Percentiles rank a stretch among this genome's conserved stretches.
Evolutionary conservation across 441 rosid genomes (phyloP).

Genomic region (Mallotus japonicus): DNA sequence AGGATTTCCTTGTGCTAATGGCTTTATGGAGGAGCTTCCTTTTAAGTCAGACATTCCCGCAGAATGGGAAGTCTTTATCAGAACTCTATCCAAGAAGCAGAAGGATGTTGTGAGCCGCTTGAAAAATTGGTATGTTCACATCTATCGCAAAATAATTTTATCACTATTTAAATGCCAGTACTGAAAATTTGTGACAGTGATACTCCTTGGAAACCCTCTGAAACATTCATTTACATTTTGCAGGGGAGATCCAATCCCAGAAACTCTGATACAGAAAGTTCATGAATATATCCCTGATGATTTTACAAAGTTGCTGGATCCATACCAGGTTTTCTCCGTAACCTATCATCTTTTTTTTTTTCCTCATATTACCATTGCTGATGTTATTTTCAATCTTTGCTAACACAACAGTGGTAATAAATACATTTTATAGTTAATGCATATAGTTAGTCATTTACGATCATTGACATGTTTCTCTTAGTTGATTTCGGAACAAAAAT

Average conservation of each 20-base stretch:
- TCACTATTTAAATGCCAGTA: background rate
- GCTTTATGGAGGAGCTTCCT: constrained; percentile 30
- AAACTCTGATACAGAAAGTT: constrained; percentile 55
- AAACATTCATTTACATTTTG: constrained; percentile 27
- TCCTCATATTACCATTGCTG: background rate
- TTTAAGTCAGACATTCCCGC: constrained; percentile 44
- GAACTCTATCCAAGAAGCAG: constrained; percentile 53
- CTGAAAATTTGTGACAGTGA: background rate
- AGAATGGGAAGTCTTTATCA: constrained; percentile 69
- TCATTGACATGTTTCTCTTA: constrained; percentile 19
- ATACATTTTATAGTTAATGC: background rate
- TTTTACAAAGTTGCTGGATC: constrained; percentile 47
- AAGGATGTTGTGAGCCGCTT: constrained; percentile 51
- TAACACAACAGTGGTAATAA: background rate
- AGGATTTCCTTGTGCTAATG: constrained; percentile 26
- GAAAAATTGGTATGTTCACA: constrained; percentile 55
- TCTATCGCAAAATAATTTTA: background rate
- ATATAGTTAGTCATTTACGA: constrained; percentile 10
- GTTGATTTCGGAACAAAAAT: constrained; percentile 44
- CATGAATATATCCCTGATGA: constrained; percentile 82
- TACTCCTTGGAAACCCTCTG: constrained; percentile 16
- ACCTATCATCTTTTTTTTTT: constrained; percentile 13
- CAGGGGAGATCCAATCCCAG: constrained; percentile 93
- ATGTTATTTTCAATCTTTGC: background rate
- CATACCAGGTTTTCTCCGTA: constrained; percentile 51